Percentiles rank a stretch among this genome's conserved stretches.
Conservation (phyloP, 2,329 filamentous ascomycete species). For the Aspergillus chevalieri region DNA sequence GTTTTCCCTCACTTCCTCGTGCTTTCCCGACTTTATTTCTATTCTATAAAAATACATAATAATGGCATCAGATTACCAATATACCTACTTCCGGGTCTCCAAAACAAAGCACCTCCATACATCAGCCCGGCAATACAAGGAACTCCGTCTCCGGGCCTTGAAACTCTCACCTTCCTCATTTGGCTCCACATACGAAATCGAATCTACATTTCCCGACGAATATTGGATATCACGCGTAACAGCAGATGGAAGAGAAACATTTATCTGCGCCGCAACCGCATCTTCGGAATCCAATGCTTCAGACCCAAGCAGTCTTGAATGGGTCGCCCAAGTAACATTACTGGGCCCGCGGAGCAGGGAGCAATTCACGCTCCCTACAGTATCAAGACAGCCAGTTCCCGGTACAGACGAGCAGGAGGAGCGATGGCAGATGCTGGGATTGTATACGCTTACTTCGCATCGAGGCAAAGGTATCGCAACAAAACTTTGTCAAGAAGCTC, state of each 20-base stretch:
- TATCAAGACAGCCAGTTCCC: conserved; percentile 17
- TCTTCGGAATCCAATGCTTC: too few relatives aligned
- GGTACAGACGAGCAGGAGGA: conserved; percentile 19
- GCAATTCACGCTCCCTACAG: conserved; percentile 17
- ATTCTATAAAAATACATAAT: too few relatives aligned
- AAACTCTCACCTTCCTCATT: conserved; percentile 22
- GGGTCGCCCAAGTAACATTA: conserved; percentile 27
- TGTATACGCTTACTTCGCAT: conserved; percentile 27
- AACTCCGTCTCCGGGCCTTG: conserved; percentile 25
- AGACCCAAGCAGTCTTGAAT: conserved; percentile 12
- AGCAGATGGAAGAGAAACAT: conserved; percentile 17
- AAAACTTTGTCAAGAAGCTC: conserved; percentile 19
- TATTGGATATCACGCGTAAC: conserved; percentile 23
- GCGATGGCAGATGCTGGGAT: conserved; percentile 24
- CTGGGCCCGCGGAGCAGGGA: conserved; percentile 19
- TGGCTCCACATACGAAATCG: conserved; percentile 24
- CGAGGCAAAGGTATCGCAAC: conserved; percentile 25
- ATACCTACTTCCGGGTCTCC: too few relatives aligned
- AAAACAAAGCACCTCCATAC: background rate
- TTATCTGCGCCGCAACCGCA: conserved; percentile 21
- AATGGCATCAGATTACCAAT: too few relatives aligned
- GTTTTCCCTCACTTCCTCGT: too few relatives aligned
- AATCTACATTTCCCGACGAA: conserved; percentile 17
- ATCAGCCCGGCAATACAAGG: conserved; percentile 2
- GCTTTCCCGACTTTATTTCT: too few relatives aligned